Conservation (phyloP, 495 filamentous ascomycete species). For the Hypoxylon trugodes region DNA sequence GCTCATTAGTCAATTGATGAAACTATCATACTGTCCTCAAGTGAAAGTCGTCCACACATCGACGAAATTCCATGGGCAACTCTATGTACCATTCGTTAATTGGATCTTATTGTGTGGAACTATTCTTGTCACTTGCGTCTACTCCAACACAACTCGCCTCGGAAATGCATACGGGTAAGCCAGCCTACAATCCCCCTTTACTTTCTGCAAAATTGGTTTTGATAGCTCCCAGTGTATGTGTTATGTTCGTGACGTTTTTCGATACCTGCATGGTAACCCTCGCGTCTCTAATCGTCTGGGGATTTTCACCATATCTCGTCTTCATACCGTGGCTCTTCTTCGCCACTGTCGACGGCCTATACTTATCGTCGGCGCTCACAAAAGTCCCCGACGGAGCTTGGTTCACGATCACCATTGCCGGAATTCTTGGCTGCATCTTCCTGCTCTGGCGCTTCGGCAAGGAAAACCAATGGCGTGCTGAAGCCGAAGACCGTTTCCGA, state of each 20-base stretch:
- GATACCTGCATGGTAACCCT: constrained; percentile 75
- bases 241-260: constrained; percentile 79
- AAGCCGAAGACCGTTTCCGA: constrained; percentile 66
- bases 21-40: constrained; percentile 76
- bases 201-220: constrained; percentile 56
- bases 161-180: constrained; percentile 55
- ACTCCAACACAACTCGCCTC: constrained; percentile 68
- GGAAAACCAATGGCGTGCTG: constrained; percentile 74
- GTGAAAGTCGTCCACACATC: constrained; percentile 74
- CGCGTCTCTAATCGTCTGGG: constrained; percentile 74
- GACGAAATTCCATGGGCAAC: constrained; percentile 70
- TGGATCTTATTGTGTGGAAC: constrained; percentile 80
- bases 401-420: constrained; percentile 74
- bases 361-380: constrained; percentile 69
- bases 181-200: not conserved
- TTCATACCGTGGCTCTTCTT: constrained; percentile 69
- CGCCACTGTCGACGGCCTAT: constrained; percentile 68
- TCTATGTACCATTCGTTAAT: constrained; percentile 76
- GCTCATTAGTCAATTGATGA: constrained; percentile 77
- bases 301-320: constrained; percentile 63
- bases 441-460: constrained; percentile 80
- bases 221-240: constrained; percentile 59
- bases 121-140: constrained; percentile 74
- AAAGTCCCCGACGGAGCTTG: constrained; percentile 78
- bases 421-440: constrained; percentile 65